These are phyloP conservation scores for Dryas drummondii DNA, from an alignment of 306 rosid genomes.

Conservation along the genomic window DNA sequence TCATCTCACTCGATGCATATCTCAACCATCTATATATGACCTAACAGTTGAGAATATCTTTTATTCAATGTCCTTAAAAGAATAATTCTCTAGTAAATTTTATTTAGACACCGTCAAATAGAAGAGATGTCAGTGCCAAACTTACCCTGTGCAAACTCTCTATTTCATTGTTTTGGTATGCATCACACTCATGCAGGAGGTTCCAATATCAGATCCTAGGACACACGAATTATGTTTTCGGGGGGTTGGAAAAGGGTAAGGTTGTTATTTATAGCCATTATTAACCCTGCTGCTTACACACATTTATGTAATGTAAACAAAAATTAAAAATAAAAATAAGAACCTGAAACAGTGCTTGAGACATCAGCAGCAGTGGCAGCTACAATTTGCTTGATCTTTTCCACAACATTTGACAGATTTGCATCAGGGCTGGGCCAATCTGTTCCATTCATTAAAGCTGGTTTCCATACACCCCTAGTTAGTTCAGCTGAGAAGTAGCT, in stretches of 20 bases:
- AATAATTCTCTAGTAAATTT: too few relatives aligned
- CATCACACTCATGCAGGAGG: too few relatives aligned
- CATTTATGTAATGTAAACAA: background rate
- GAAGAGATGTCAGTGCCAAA: too few relatives aligned
- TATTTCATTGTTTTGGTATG: too few relatives aligned
- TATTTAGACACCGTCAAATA: too few relatives aligned
- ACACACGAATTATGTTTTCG: too few relatives aligned
- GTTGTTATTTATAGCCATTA: background rate
- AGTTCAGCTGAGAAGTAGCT: slow-evolving; percentile 97
- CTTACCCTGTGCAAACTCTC: too few relatives aligned
- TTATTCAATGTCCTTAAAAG: background rate
- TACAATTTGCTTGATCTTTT: slow-evolving; percentile 73
- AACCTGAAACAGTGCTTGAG: slow-evolving; percentile 87
- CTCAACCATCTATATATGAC: too few relatives aligned
- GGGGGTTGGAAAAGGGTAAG: too few relatives aligned
- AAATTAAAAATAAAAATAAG: slow-evolving; percentile 4
- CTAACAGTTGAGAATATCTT: background rate
- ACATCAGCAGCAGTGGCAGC: slow-evolving; percentile 88
- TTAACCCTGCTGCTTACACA: background rate
- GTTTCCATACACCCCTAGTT: slow-evolving; percentile 89
- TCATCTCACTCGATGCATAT: too few relatives aligned
- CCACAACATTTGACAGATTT: slow-evolving; percentile 70
- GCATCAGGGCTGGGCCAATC: slow-evolving; percentile 99
- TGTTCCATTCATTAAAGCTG: slow-evolving; percentile 88
- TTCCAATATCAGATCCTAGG: too few relatives aligned